Base-by-base conservation (phyloP, 2,329 filamentous ascomycete genomes). In the Fulvia fulva region DNA sequence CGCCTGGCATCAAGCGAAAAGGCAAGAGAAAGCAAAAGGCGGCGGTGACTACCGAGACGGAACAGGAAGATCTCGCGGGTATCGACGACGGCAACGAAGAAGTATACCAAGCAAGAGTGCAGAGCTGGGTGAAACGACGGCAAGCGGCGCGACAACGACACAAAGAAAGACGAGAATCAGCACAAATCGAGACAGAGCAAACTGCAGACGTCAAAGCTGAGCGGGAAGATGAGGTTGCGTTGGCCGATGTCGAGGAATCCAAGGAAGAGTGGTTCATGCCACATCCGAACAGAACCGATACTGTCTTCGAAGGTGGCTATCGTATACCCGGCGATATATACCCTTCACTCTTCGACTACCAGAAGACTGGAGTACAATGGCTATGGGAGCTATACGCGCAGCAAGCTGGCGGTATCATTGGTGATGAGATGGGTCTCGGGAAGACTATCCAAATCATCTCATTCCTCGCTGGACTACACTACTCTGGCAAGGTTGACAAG, bases 371-470 rank as follows among this genome's bases (percentile, higher is more conserved):
- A 3, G 91, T 99, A 3, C 89, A 96, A 70, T 99, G 94, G 94
- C 82, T 99, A 6, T 91, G 91, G 72, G 93, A 99, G 73, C 79
- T 99, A 2, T 93, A 96, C 71, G 85, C 87, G 56, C 91, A 97
- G 71, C 84, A 88, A 60, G 91, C 96, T 5, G 94, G 94, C 23
- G 94, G 94, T 2, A 97, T 99, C 55, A 83, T 99, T 41, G 94
- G 93, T 5, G 94, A 99, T 70, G 94, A 99, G 74, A 99, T 99
- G 94, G 94, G 95, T 0, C 78, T 99, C n/a, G 94, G 94, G 3
- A 99, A 99, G 76, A 99, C 94, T 1, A 88, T 90, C 25, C 87
- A 90, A 69, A 81, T 86, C 47, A 89, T 90, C 52, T 87, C 91
- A 0, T 96, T 96, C 67, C 80, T 99, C 51, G 92, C 94, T 2